Evolutionary conservation across 331 rosid species (phyloP), one percentile per base, ranked within the genome.

Genomic region (Telfairia occidentalis): DNA sequence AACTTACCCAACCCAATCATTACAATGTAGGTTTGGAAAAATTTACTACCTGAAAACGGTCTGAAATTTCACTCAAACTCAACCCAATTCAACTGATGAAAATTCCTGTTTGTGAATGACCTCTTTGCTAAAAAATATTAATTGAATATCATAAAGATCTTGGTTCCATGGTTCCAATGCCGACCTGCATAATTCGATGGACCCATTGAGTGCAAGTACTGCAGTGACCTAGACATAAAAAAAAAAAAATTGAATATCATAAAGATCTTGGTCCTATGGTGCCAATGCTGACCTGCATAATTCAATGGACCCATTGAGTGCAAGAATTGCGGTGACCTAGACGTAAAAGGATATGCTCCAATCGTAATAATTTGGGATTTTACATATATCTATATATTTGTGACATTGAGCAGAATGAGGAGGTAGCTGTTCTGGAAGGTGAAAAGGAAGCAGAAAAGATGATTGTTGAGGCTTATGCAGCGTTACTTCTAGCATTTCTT

Each of bases 361-460:
- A 71, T 34, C 13, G 42, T 73, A 5, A 32, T 50, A 18, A 13
- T 52, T 54, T 34, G 53, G 60, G 49, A 34, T 35, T 30, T 73
- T 8, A 32, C 19, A 53, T 21, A 26, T 54, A 57, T 43, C 37
- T 76, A 43, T 48, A 18, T 18, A 45, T 49, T 53, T 79, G 77
- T 76, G 82, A 64, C 53, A 57, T 87, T 67, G 40, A 80, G 81
- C 95, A 94, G 97, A 82, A 80, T 46, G 98, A 88, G 43, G 96
- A 90, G 82, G 95, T 84, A 8, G 90, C 92, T 78, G 78, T 94
- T 60, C 82, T 94, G 69, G 89, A 91, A 86, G 92, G 96, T 58
- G 98, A 89, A 75, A 88, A 90, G 83, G 98, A 94, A 88, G 98
- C 96, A 35, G 98, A 94, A 90, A 94, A 91, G 78, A 94, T 89